phyloP scores from a whole-genome alignment of 2,329 filamentous ascomycete genomes.

The Rachicladosporium sp. region DNA sequence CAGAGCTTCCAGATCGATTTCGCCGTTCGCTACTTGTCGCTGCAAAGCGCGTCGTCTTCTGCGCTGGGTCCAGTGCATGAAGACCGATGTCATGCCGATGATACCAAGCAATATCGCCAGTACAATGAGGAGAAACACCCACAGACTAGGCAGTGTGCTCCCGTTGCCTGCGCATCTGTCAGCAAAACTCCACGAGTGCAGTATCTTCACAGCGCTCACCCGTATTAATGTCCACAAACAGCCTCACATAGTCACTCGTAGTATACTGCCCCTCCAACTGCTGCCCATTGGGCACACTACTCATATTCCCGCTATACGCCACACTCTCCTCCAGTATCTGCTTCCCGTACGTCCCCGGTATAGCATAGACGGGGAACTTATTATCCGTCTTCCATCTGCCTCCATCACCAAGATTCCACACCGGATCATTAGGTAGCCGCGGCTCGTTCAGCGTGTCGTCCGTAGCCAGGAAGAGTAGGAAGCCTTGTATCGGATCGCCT shows the following conservation, averaged over 20 bases:
- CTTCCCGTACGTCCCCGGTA: constrained; percentile 55
- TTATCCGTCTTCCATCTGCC: constrained; percentile 60
- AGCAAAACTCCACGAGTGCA: constrained; percentile 4
- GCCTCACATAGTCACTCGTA: constrained; percentile 33
- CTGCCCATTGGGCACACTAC: constrained; percentile 30
- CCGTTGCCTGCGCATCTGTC: constrained; percentile 9
- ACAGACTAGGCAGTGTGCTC: constrained; percentile 53
- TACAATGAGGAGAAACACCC: constrained; percentile 63
- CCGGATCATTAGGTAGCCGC: constrained; percentile 48
- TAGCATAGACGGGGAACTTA: constrained; percentile 69
- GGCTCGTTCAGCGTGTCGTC: constrained; percentile 43
- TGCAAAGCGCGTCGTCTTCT: constrained; percentile 55
- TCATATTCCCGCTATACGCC: constrained; percentile 66
- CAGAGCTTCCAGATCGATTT: constrained; percentile 75
- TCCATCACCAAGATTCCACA: constrained; percentile 60
- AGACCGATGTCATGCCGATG: constrained; percentile 52
- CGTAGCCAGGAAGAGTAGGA: constrained; percentile 43
- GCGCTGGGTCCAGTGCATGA: constrained; percentile 68
- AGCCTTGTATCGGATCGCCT: constrained; percentile 44
- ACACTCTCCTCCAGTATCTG: constrained; percentile 60
- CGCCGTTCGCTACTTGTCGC: constrained; percentile 59
- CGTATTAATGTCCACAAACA: constrained; percentile 39
- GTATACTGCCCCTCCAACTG: constrained; percentile 27
- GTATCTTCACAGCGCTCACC: constrained; percentile 19
- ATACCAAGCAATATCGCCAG: constrained; percentile 58